Percentiles rank a stretch among this genome's conserved stretches.
Evolutionary conservation across 768 basidiomycete species (phyloP).

Genomic region (Tremella fuciformis): DNA sequence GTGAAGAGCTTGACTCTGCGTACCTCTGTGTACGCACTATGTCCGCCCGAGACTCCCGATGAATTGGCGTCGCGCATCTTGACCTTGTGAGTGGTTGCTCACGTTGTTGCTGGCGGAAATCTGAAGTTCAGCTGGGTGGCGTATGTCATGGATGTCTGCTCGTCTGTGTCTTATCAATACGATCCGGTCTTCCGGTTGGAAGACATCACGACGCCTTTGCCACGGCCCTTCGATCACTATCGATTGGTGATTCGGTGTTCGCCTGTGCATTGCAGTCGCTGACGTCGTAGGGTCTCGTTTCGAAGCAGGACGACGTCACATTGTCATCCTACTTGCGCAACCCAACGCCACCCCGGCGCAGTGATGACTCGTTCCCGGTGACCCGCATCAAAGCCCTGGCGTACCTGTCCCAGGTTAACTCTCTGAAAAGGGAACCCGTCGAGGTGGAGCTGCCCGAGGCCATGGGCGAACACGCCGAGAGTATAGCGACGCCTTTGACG

Average conservation of each 20-base stretch:
- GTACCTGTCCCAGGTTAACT: background rate
- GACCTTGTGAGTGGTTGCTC: conserved; percentile 23
- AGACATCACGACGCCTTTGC: conserved; percentile 32
- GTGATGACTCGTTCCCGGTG: conserved; percentile 3
- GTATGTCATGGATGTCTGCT: conserved; percentile 23
- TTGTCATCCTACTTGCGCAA: background rate
- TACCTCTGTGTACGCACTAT: conserved; percentile 13
- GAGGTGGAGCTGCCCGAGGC: conserved; percentile 2
- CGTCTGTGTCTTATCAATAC: conserved; percentile 26
- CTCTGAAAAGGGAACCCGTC: background rate
- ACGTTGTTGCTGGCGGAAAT: background rate
- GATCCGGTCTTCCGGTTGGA: conserved; percentile 17
- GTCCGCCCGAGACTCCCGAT: conserved; percentile 21
- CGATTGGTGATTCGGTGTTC: conserved; percentile 3
- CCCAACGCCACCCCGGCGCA: background rate
- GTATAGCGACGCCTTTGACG: background rate
- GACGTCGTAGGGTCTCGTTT: conserved; percentile 7
- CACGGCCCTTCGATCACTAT: conserved; percentile 17
- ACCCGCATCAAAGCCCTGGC: conserved; percentile 9
- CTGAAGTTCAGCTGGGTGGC: conserved; percentile 26
- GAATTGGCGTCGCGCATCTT: conserved; percentile 27
- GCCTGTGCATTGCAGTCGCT: background rate
- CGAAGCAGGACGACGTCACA: conserved; percentile 6
- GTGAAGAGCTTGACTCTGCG: conserved; percentile 12
- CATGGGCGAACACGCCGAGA: background rate